Evolutionary conservation across 1,284 basidiomycete genomes (phyloP).

Genomic region (Leucoagaricus sp.): DNA sequence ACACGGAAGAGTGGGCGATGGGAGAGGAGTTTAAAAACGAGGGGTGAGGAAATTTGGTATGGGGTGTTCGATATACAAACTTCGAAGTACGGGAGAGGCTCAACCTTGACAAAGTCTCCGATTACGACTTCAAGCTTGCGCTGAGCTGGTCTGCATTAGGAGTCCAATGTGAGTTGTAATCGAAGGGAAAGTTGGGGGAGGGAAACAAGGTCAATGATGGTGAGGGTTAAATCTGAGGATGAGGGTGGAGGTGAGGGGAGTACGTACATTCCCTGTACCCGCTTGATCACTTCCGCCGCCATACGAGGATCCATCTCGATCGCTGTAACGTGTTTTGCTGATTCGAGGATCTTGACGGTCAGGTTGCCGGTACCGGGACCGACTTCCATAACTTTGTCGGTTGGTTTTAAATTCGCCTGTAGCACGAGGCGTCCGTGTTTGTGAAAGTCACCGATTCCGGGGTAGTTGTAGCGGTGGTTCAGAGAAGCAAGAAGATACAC

Average conservation of each 20-base stretch:
- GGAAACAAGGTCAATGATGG: neutral
- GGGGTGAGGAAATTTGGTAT: slow-evolving; percentile 98
- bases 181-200: slow-evolving; percentile 1
- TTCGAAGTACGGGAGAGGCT: slow-evolving; percentile 91
- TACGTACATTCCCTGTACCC: slow-evolving; percentile 96
- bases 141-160: slow-evolving; percentile 80
- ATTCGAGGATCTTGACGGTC: slow-evolving; percentile 92
- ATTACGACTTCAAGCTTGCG: slow-evolving; percentile 93
- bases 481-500: neutral
- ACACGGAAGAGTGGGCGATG: slow-evolving; percentile 93
- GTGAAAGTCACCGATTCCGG: no score
- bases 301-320: slow-evolving; percentile 99
- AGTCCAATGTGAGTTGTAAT: no score
- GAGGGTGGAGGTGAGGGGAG: neutral
- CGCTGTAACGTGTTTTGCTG: slow-evolving; percentile 90
- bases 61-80: slow-evolving; percentile 99
- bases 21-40: slow-evolving; percentile 96
- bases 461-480: neutral
- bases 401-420: slow-evolving; percentile 90
- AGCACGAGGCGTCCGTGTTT: neutral
- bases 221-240: neutral
- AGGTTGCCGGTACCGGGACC: slow-evolving; percentile 99
- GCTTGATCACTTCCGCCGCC: slow-evolving; percentile 97
- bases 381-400: slow-evolving; percentile 96
- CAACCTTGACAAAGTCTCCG: slow-evolving; percentile 97